Evolutionary conservation across 352 stramenopile species (phyloP), one percentile per base, ranked within the genome.

Genomic region (Globisporangium barbulae): DNA sequence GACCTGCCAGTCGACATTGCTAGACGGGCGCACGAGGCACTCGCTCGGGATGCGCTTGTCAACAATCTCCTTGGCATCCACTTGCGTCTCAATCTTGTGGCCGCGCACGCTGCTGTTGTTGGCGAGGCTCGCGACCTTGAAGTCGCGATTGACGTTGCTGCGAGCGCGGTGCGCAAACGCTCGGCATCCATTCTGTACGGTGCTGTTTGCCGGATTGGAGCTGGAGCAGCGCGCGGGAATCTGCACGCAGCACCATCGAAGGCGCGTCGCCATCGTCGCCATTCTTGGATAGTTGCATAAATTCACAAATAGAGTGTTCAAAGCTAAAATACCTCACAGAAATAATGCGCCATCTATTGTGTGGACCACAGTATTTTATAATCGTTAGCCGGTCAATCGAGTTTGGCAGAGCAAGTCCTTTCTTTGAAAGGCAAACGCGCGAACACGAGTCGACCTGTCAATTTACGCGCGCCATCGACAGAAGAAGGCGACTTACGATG

Each of bases 1-100:
- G 21, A 89, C 56, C 55, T 90, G 78, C 81, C 81, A 90, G 22
- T 71, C 69, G 1, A 44, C 15, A 31, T 78, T 89, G 6, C 44
- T 56, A 9, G 58, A 63, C 12, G 81, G 81, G 9, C 61, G 33
- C 47, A 74, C 19, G n/a, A 74, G 52, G 21, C 42, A 65, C 7
- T 54, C 47, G 17, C 57, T 63, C 37, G 59, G 33, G 10, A 90
- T 39, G 15, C 74, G 68, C 53, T 76, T 70, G 21, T 66, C 30
- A 5, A 54, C 59, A 8, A 72, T 72, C 55, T 42, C 45, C 10
- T 49, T 53, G 30, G 44, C 25, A 9, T 63, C 53, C 12, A 59
- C 44, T 17, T 48, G 54, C 17, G 62, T 67, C 33, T 57, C 53
- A 13, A 63, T 61, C 28, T 61, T 66, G 41, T 54, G 44, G 22